Conservation (phyloP, 441 rosid genomes). For the Syzygium malaccense region DNA sequence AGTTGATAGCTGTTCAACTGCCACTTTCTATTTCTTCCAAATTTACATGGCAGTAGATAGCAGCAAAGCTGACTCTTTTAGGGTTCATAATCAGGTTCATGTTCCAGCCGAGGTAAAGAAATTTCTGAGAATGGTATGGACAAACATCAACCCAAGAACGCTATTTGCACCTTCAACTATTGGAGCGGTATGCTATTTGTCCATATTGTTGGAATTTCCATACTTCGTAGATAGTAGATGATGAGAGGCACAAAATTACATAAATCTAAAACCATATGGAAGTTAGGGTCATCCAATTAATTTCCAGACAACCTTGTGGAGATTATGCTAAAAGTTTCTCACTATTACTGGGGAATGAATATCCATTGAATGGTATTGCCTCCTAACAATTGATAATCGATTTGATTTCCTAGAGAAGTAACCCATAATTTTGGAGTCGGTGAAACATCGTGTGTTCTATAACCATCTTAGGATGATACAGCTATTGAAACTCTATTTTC, state of each 20-base stretch:
- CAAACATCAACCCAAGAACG: constrained; percentile 35
- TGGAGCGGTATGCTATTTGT: constrained; percentile 46
- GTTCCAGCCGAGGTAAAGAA: constrained; percentile 17
- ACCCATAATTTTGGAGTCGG: neutral
- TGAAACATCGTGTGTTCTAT: neutral
- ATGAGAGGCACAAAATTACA: neutral
- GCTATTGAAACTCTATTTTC: neutral
- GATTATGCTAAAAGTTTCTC: neutral
- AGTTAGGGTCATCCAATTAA: neutral
- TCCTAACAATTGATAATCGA: neutral
- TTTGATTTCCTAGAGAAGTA: neutral
- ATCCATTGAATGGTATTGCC: neutral
- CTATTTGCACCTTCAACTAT: constrained; percentile 71
- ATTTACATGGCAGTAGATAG: neutral
- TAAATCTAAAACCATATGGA: neutral
- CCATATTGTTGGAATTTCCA: neutral
- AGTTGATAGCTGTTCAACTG: neutral
- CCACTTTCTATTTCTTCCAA: neutral
- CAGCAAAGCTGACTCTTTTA: neutral
- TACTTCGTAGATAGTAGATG: neutral
- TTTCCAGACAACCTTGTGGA: neutral
- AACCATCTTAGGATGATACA: neutral
- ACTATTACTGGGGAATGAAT: neutral
- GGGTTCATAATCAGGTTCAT: constrained; percentile 21
- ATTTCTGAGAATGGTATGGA: constrained; percentile 13